Evolutionary conservation across 352 stramenopile genomes (phyloP).

Genomic region (Lagenidium giganteum): DNA sequence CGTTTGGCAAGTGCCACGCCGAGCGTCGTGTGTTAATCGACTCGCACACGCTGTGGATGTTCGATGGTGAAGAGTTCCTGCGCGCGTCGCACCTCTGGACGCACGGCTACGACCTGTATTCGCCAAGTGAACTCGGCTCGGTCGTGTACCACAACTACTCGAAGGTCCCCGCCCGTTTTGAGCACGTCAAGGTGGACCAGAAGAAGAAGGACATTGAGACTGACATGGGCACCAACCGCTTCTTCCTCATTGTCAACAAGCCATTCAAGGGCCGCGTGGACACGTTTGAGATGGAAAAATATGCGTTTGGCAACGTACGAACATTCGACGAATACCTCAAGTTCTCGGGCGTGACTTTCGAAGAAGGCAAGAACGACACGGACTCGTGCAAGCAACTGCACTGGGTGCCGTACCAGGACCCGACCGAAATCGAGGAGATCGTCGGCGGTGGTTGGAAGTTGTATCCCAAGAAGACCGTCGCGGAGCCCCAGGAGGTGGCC

Average conservation of each 20-base stretch:
- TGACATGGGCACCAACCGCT: constrained; percentile 25
- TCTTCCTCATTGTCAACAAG: constrained; percentile 25
- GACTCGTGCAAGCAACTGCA: constrained; percentile 33
- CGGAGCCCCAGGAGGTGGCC: too few relatives aligned
- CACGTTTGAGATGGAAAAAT: constrained; percentile 30
- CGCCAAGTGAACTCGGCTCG: constrained; percentile 23
- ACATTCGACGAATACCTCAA: constrained; percentile 30
- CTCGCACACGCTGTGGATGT: constrained; percentile 66
- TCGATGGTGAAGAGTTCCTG: constrained; percentile 36
- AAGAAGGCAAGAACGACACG: constrained; percentile 17
- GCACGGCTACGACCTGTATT: constrained; percentile 36
- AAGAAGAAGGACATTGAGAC: constrained; percentile 21
- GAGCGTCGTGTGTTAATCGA: constrained; percentile 70
- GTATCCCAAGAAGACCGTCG: constrained; percentile 4
- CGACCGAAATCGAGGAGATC: constrained; percentile 23
- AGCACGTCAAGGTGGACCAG: constrained; percentile 28
- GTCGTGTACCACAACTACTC: constrained; percentile 49
- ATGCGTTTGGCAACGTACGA: constrained; percentile 23
- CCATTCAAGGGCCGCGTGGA: constrained; percentile 28
- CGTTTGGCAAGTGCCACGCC: constrained; percentile 83
- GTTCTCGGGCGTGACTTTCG: constrained; percentile 28
- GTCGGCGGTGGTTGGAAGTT: constrained; percentile 19
- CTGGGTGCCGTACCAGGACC: constrained; percentile 31
- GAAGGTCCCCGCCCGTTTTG: constrained; percentile 28
- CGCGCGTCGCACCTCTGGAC: constrained; percentile 31